Evolutionary conservation across 2,329 filamentous ascomycete species (phyloP).

Genomic region (Arthroderma sp.): DNA sequence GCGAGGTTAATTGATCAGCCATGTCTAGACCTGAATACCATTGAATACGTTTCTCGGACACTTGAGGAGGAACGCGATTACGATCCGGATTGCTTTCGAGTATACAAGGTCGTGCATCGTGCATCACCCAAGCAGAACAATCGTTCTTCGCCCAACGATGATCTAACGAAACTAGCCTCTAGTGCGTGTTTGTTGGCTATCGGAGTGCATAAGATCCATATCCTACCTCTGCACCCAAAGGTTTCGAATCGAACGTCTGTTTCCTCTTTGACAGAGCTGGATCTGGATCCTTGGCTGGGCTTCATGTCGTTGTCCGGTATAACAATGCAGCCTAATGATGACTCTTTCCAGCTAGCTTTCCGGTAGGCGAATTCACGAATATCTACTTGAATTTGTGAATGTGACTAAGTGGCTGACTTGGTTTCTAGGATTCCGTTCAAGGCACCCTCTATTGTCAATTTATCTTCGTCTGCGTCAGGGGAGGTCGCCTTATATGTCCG

Average conservation of each 20-base stretch:
- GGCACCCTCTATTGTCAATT: constrained; percentile 41
- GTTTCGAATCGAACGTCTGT: constrained; percentile 41
- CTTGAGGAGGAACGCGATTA: constrained; percentile 57
- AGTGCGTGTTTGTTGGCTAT: constrained; percentile 56
- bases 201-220: constrained; percentile 55
- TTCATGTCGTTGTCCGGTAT: constrained; percentile 50
- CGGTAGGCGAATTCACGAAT: constrained; percentile 24
- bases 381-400: neutral
- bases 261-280: constrained; percentile 39
- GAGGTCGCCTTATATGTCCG: constrained; percentile 52
- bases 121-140: constrained; percentile 42
- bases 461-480: constrained; percentile 51
- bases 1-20: constrained; percentile 39
- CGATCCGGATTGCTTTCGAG: constrained; percentile 51
- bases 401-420: neutral
- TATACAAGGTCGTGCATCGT: constrained; percentile 56
- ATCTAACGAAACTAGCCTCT: constrained; percentile 50
- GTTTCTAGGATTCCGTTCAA: constrained; percentile 39
- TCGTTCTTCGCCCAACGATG: constrained; percentile 47
- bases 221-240: constrained; percentile 50
- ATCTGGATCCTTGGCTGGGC: constrained; percentile 40
- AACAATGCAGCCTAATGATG: constrained; percentile 48
- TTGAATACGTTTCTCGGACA: constrained; percentile 49
- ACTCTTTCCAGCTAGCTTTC: constrained; percentile 54
- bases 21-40: constrained; percentile 44